Evolutionary conservation across 2,329 filamentous ascomycete genomes (phyloP), one percentile per base, ranked within the genome.

Genomic region (Cryphonectria radicalis): DNA sequence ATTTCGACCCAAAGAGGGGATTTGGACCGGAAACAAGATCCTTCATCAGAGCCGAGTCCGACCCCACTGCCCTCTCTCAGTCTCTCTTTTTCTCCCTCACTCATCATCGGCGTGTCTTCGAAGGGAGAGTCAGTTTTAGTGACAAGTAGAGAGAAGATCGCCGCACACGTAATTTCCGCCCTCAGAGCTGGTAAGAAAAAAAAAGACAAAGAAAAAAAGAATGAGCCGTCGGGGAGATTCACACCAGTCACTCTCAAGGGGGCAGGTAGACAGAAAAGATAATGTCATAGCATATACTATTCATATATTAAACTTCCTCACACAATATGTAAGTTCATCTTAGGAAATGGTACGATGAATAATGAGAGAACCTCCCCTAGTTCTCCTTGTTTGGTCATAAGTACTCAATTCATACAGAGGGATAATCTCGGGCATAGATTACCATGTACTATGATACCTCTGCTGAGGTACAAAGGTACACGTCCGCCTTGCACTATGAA

Each of bases 1-100:
- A 71, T 71, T 59, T 71, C 70, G 62, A 62, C 70, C 66, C 60
- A 71, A 69, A 65, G 66, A 64, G 65, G 60, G 42, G 62, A 67
- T 25, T 68, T 42, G 60, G 68, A 63, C 70, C 70, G 57, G 32
- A 66, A 50, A 53, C 60, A 57, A 65, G 66, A 62, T 35, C 32
- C 28, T 35, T 37, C 57, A 35, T 37, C 57, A 62, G 53, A 57
- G 25, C 46, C 46, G n/a, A 50, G 46, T 50, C 46, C 46, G 46
- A 50, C 46, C 46, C 43, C 46, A 50, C 22, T 50, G 46, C 46
- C 46, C 46, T 50, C 19, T 50, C 46, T 22, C 43, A 50, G 22
- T 50, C 46, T 50, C 17, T 22, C 17, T n/a, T n/a, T 50, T 17
- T 13, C 4, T 46, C 14, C 46, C 22, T 50, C 46, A n/a, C 46